These are phyloP conservation scores for Yamadazyma sp. DNA, from an alignment of 805 yeast genomes.

Conservation along the genomic window DNA sequence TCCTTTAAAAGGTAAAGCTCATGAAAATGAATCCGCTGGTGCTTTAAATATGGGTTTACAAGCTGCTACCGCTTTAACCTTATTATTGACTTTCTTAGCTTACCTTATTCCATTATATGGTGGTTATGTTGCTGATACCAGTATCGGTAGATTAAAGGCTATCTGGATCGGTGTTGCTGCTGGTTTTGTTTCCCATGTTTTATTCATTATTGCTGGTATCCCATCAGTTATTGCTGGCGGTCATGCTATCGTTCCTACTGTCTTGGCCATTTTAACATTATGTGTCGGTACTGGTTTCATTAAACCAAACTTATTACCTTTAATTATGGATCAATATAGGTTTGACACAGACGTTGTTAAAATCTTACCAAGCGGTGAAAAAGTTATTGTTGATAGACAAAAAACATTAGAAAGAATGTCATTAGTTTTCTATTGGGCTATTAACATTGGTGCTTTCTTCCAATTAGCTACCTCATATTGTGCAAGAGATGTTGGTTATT, in stretches of 20 bases:
- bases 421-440: conserved; percentile 51
- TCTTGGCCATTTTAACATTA: conserved; percentile 38
- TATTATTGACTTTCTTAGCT: conserved; percentile 46
- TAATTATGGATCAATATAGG: conserved; percentile 47
- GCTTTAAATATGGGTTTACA: conserved; percentile 46
- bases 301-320: conserved; percentile 51
- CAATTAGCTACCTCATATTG: conserved; percentile 50
- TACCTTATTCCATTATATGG: conserved; percentile 50
- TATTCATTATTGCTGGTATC: conserved; percentile 47
- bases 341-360: conserved; percentile 57
- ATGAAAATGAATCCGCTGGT: conserved; percentile 40
- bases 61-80: conserved; percentile 45
- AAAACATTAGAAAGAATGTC: conserved; percentile 41
- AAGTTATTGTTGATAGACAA: conserved; percentile 54
- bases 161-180: conserved; percentile 48
- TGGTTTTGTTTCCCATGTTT: conserved; percentile 46
- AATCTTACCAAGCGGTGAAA: conserved; percentile 57
- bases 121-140: conserved; percentile 51
- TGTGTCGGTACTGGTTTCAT: conserved; percentile 51
- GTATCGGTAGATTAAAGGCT: conserved; percentile 44
- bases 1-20: conserved; percentile 22
- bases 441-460: conserved; percentile 54
- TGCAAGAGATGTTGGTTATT: conserved; percentile 51
- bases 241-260: conserved; percentile 38
- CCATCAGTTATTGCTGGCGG: conserved; percentile 37